Percentiles rank a stretch among this genome's conserved stretches.
These are phyloP conservation scores for Zygotorulaspora mrakii DNA, from an alignment of 1,139 yeast species.

Conservation along the genomic window DNA sequence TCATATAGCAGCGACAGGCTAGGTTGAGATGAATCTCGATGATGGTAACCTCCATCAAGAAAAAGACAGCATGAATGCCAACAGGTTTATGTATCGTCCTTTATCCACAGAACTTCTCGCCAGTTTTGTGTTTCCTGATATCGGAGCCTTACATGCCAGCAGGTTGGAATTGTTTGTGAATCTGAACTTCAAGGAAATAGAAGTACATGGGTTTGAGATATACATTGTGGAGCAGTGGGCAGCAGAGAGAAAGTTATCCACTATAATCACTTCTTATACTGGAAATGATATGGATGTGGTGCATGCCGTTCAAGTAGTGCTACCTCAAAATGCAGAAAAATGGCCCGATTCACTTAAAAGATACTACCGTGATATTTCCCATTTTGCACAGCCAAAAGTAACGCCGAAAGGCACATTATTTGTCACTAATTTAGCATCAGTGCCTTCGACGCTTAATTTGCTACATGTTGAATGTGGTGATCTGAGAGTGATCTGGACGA, in stretches of 20 bases:
- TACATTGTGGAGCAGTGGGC: slow-evolving; percentile 96
- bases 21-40: slow-evolving; percentile 7
- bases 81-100: slow-evolving; percentile 9
- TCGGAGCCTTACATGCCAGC: slow-evolving; percentile 49
- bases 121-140: slow-evolving; percentile 46
- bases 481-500: slow-evolving; percentile 48
- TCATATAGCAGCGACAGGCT: not conserved
- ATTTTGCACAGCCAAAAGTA: slow-evolving; percentile 51
- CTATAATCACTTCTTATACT: slow-evolving; percentile 75
- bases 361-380: slow-evolving; percentile 62
- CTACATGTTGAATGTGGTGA: slow-evolving; percentile 69
- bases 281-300: slow-evolving; percentile 69
- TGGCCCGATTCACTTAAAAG: slow-evolving; percentile 61
- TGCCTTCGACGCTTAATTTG: slow-evolving; percentile 71
- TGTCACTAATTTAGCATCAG: slow-evolving; percentile 74
- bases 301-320: slow-evolving; percentile 55
- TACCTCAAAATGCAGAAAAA: slow-evolving; percentile 49
- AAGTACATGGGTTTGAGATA: slow-evolving; percentile 70
- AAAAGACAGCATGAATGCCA: slow-evolving; percentile 6
- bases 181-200: slow-evolving; percentile 42
- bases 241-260: slow-evolving; percentile 60
- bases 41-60: slow-evolving; percentile 3
- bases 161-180: slow-evolving; percentile 42
- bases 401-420: slow-evolving; percentile 58
- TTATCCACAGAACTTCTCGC: slow-evolving; percentile 13